Base-by-base conservation (phyloP, 306 rosid genomes). In the Quercus suber region DNA sequence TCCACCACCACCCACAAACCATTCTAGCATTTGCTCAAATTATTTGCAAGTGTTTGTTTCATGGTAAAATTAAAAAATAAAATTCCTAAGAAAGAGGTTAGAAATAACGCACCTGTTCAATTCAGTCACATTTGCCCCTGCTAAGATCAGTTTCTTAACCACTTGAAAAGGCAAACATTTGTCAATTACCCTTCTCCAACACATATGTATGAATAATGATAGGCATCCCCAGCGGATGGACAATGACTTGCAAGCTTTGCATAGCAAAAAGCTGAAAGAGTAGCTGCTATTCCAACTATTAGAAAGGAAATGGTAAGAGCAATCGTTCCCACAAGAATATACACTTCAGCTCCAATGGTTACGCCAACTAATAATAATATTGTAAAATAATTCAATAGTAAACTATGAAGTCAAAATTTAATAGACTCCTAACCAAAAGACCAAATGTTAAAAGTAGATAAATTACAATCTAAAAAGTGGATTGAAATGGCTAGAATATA, bases 221-320 rank as follows among this genome's bases (percentile, higher is more conserved):
- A 95, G 19, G 99, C 99, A 70, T 94, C 92, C 31, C 99, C 99
- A 18, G 98, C 96, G 21, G 97, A 95, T 57, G 99, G 98, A 65
- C 94, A 95, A 3, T 94, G 92, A 84, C 99, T 92, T 7, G 98
- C 86, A 60, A 95, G 91, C 84, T 93, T 98, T 2, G 99, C 99
- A 83, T 95, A 91, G 84, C 98, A 95, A 82, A 95, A 95, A 91
- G 99, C 98, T 2, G 97, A 95, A 80, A 95, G 97, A 49, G 83
- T 90, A 78, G 97, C 91, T 4, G 93, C 94, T 76, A 95, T 85
- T 82, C 98, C 93, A 25, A 97, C 98, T n/a, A 92, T 76, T 61
- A 95, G 81, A 78, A 95, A 95, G 31, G 98, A 95, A 64, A 95
- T 33, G 23, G 93, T 83, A 77, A 95, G 82, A 28, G 98, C 89